These are phyloP conservation scores for Nigrograna mackinnonii DNA, from an alignment of 2,329 filamentous ascomycete species.

Conservation along the genomic window DNA sequence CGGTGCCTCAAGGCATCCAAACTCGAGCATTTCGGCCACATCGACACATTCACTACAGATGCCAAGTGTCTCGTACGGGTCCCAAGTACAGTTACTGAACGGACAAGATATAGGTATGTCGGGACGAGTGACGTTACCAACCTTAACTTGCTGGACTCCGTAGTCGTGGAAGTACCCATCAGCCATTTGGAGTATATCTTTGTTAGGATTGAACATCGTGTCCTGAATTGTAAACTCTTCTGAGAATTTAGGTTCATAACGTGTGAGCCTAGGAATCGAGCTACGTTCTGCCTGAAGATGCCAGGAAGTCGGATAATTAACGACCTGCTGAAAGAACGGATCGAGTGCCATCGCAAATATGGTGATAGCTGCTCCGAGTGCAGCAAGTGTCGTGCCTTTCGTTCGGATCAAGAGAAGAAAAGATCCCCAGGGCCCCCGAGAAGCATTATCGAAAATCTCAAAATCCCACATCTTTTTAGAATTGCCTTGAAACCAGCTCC, in stretches of 20 bases:
- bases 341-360: constrained; percentile 18
- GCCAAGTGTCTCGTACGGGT: constrained; percentile 13
- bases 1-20: constrained; percentile 5
- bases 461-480: constrained; percentile 21
- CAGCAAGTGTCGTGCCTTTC: constrained; percentile 11
- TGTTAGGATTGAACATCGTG: neutral
- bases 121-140: constrained; percentile 1
- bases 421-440: constrained; percentile 18
- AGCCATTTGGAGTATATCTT: neutral
- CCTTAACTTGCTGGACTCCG: neutral
- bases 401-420: constrained; percentile 13
- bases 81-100: constrained; percentile 14
- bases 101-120: constrained; percentile 4
- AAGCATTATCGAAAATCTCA: constrained; percentile 25
- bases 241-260: neutral
- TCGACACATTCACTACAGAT: constrained; percentile 12
- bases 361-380: constrained; percentile 17
- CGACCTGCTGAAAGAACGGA: constrained; percentile 18
- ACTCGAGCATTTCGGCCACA: constrained; percentile 8
- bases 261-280: neutral
- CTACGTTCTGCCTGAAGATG: neutral
- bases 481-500: constrained; percentile 17
- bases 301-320: constrained; percentile 13
- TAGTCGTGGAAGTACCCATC: constrained; percentile 1
- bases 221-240: neutral